Evolutionary conservation across 805 yeast species (phyloP).

Genomic region (Lachancea sp.): DNA sequence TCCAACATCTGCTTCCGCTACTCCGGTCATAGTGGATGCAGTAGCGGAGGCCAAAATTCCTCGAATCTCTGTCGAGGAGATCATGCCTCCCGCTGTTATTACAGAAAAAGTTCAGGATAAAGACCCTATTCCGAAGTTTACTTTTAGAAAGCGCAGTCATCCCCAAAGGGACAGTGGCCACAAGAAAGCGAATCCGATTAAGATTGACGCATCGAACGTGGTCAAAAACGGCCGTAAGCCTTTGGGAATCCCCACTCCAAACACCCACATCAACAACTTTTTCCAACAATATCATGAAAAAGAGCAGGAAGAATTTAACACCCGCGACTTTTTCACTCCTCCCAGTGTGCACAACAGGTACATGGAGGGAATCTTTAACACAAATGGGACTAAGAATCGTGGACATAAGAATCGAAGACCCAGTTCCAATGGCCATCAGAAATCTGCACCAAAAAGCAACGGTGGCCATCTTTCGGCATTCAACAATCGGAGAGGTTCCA

Average conservation of each 20-base stretch:
- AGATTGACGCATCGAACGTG: slow-evolving; percentile 23
- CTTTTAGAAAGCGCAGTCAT: slow-evolving; percentile 26
- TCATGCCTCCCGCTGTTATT: slow-evolving; percentile 10
- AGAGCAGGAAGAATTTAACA: slow-evolving; percentile 37
- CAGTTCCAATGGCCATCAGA: slow-evolving; percentile 15
- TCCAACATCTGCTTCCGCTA: slow-evolving; percentile 5
- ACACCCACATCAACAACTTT: slow-evolving; percentile 36
- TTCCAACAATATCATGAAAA: slow-evolving; percentile 33
- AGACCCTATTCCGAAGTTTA: slow-evolving; percentile 28
- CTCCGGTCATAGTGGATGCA: slow-evolving; percentile 4
- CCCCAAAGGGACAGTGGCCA: slow-evolving; percentile 10
- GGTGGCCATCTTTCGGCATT: slow-evolving; percentile 2
- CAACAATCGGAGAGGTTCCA: slow-evolving; percentile 13
- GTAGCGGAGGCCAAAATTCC: not conserved
- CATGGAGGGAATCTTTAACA: slow-evolving; percentile 55
- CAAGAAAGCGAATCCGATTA: slow-evolving; percentile 19
- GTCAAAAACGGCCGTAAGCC: slow-evolving; percentile 45
- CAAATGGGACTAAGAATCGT: slow-evolving; percentile 26
- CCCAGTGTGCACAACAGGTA: slow-evolving; percentile 65
- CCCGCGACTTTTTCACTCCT: slow-evolving; percentile 75
- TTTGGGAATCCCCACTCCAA: slow-evolving; percentile 58
- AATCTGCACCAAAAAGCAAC: slow-evolving; percentile 8
- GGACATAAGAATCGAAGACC: slow-evolving; percentile 13
- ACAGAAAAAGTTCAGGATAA: slow-evolving; percentile 6
- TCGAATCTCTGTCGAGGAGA: slow-evolving; percentile 7